Base-by-base conservation (phyloP, 1,284 basidiomycete species). In the Gomphus bonarii region DNA sequence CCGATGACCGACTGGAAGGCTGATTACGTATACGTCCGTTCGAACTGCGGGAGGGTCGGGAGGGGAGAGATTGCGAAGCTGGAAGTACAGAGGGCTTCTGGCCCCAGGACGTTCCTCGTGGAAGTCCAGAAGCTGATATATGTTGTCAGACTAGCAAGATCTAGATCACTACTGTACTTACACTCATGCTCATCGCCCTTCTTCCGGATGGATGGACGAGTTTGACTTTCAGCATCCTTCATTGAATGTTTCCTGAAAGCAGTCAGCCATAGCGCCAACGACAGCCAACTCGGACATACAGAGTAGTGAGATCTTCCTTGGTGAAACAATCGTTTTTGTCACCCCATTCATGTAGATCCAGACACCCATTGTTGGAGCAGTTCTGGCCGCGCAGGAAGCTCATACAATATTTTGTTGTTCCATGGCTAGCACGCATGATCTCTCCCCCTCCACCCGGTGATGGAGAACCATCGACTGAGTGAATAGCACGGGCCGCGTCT, bases 351-450 rank as follows among this genome's bases (percentile, higher is more conserved):
- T 99, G 97, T 55, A 97, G 73, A 68, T 92, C 91, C 80, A 95
- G 89, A 72, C 95, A 99, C 60, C 82, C 84, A 64, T 89, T 85
- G 67, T 93, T 91, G 55, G 85, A 81, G 72, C 97, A 99, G 60
- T 81, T 82, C 49, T 83, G 78, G 22, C 91, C 87, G 51, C 95
- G 89, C 62, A 99, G 77, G 69, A 97, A 99, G 10, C 87, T 79
- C 78, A 98, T 95, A 72, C 97, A 99, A 69, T 99, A 99, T 70
- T 98, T 94, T 36, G 95, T 97, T 22, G 95, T 98, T 22, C 97
- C 97, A 70, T 94, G 88, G 67, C 91, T 95, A 11, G 95, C 95
- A 60, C 91, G 82, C 78, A 99, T 86, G 43, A 91, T 76, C 62
- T 93, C 79, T 63, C 84, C 73, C 63, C 85, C 78, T 60, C 90